These are phyloP conservation scores for Stachybotrys chartarum DNA, from an alignment of 2,329 filamentous ascomycete species.

Conservation along the genomic window DNA sequence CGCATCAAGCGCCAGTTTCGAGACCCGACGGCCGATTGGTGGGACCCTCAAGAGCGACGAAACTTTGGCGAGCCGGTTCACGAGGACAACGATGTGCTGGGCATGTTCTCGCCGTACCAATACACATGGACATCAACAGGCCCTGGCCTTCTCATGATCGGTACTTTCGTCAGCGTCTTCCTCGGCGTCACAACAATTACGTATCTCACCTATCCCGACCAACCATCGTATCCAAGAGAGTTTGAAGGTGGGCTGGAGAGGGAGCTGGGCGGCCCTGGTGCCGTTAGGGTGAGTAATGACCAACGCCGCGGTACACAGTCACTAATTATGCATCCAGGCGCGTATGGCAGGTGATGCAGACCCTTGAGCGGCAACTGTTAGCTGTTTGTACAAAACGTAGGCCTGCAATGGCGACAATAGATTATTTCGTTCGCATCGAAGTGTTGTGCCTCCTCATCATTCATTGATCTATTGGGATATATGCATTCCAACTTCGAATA, in stretches of 20 bases:
- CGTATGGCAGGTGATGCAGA: conserved; percentile 48
- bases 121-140: conserved; percentile 76
- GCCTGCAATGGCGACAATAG: background rate
- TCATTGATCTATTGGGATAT: too few relatives aligned
- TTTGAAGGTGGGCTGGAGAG: conserved; percentile 67
- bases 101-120: conserved; percentile 80
- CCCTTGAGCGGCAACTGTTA: conserved; percentile 27
- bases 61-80: conserved; percentile 96
- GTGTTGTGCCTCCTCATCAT: too few relatives aligned
- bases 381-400: conserved; percentile 28
- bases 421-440: background rate
- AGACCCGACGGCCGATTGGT: conserved; percentile 90
- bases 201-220: conserved; percentile 64
- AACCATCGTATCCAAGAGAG: conserved; percentile 58
- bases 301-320: conserved; percentile 4
- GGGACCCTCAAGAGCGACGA: conserved; percentile 93
- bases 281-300: conserved; percentile 51
- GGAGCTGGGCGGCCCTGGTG: conserved; percentile 66
- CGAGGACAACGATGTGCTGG: conserved; percentile 91
- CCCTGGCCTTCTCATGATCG: conserved; percentile 63
- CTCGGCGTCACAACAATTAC: conserved; percentile 61
- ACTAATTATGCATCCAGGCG: conserved; percentile 30
- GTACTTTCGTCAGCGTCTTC: conserved; percentile 57
- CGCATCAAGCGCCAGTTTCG: conserved; percentile 82
- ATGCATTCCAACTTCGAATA: too few relatives aligned